Evolutionary conservation across 495 filamentous ascomycete genomes (phyloP).

Genomic region (Aspergillus diversus): DNA sequence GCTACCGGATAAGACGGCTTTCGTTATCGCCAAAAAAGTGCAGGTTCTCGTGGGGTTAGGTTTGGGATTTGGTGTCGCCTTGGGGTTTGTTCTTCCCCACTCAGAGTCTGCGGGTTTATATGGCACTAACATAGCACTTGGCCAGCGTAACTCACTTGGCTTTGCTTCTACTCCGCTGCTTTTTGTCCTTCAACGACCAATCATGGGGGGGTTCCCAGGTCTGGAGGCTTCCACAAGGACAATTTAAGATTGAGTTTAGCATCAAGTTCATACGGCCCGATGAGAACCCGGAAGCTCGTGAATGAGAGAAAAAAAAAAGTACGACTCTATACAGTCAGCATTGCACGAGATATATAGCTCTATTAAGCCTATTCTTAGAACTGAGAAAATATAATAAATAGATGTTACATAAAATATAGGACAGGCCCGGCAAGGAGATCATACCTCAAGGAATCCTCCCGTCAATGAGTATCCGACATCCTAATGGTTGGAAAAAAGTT

Average conservation of each 20-base stretch:
- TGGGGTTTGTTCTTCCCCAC: slow-evolving; percentile 6
- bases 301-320: neutral
- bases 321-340: neutral
- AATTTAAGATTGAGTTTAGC: slow-evolving; percentile 18
- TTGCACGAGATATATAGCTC: neutral
- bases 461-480: slow-evolving; percentile 15
- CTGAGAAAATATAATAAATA: neutral
- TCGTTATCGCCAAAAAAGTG: neutral
- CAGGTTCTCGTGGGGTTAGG: slow-evolving; percentile 6
- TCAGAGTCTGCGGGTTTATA: neutral
- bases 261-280: slow-evolving; percentile 12
- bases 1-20: slow-evolving; percentile 12
- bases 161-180: slow-evolving; percentile 9
- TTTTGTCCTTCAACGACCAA: neutral
- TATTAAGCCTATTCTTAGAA: slow-evolving; percentile 1
- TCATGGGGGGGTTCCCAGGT: neutral
- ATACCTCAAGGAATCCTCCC: slow-evolving; percentile 13
- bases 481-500: slow-evolving; percentile 20
- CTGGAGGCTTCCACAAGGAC: slow-evolving; percentile 15
- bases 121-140: neutral
- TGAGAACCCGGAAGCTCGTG: neutral
- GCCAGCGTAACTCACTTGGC: neutral
- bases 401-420: slow-evolving; percentile 28
- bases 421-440: slow-evolving; percentile 15
- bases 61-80: neutral